Conservation (phyloP, 2,329 filamentous ascomycete species). For the Westerdykella aurantiaca region DNA sequence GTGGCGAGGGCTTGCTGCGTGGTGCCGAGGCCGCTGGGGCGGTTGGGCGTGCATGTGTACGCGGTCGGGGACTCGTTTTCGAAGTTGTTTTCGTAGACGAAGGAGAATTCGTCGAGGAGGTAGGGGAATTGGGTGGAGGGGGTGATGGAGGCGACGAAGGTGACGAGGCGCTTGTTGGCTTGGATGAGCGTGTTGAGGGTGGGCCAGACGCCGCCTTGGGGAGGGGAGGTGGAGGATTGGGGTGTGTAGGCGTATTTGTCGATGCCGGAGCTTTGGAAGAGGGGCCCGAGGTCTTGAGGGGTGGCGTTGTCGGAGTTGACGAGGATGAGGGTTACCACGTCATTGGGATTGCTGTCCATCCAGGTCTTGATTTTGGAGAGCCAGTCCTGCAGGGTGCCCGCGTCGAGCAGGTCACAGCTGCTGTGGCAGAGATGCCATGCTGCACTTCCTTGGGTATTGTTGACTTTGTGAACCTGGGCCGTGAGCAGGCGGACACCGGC, state of each 20-base stretch:
- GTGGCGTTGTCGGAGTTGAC: constrained; percentile 62
- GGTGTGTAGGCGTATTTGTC: constrained; percentile 52
- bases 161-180: constrained; percentile 59
- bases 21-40: constrained; percentile 51
- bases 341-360: constrained; percentile 64
- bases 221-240: constrained; percentile 41
- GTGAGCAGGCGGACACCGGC: constrained; percentile 67
- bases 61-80: constrained; percentile 56
- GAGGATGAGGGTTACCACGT: constrained; percentile 68
- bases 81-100: constrained; percentile 68
- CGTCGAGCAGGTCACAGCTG: constrained; percentile 61
- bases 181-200: constrained; percentile 65
- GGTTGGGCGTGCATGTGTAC: constrained; percentile 68
- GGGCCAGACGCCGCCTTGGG: constrained; percentile 53
- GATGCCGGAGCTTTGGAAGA: constrained; percentile 48
- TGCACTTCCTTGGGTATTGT: constrained; percentile 21
- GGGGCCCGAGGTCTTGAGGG: constrained; percentile 50
- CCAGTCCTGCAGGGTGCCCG: constrained; percentile 61
- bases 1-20: constrained; percentile 43
- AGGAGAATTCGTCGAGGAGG: constrained; percentile 58
- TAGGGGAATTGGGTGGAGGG: constrained; percentile 45
- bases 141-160: constrained; percentile 56
- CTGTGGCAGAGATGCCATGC: constrained; percentile 66
- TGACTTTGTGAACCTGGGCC: constrained; percentile 63
- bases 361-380: constrained; percentile 59